Percentiles rank a stretch among this genome's conserved stretches.
These are phyloP conservation scores for Mycena sanguinolenta DNA, from an alignment of 768 basidiomycete genomes.

Conservation along the genomic window DNA sequence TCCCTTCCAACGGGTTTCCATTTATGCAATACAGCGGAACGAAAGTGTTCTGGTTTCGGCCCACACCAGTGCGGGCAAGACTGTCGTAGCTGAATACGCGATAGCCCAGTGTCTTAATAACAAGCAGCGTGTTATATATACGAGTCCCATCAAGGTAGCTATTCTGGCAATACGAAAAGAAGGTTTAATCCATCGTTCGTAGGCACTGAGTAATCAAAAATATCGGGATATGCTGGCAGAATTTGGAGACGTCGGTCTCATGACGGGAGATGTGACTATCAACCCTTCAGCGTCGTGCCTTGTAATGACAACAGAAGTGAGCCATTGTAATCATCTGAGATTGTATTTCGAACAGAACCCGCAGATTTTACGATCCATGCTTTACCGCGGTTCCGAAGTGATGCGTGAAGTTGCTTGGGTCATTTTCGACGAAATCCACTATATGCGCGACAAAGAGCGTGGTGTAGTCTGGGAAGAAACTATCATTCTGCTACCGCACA, in stretches of 20 bases:
- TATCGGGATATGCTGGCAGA: conserved; percentile 97
- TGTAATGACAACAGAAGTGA: conserved; percentile 98
- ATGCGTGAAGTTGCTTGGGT: conserved; percentile 99
- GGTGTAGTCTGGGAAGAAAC: conserved; percentile 99
- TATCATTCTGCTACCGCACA: conserved; percentile 96
- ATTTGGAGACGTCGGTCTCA: conserved; percentile 97
- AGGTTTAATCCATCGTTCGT: conserved; percentile 35
- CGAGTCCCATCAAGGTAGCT: conserved; percentile 98
- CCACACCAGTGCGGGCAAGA: conserved; percentile 99
- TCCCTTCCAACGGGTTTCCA: conserved; percentile 96
- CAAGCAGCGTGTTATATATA: conserved; percentile 98
- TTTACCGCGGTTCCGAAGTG: conserved; percentile 98
- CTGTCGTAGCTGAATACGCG: conserved; percentile 99
- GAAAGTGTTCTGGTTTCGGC: conserved; percentile 98
- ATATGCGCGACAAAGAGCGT: conserved; percentile 99
- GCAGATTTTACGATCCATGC: conserved; percentile 97
- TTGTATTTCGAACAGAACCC: conserved; percentile 8
- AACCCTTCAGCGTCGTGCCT: conserved; percentile 97
- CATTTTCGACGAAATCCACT: conserved; percentile 99
- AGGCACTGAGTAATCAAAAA: conserved; percentile 99
- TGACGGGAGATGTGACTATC: conserved; percentile 99
- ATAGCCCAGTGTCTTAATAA: conserved; percentile 96
- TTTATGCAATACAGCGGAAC: conserved; percentile 95
- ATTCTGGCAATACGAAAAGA: conserved; percentile 39
- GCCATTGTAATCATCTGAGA: conserved; percentile 35